Evolutionary conservation across 495 filamentous ascomycete genomes (phyloP).

Genomic region (Chaetomium tenue): DNA sequence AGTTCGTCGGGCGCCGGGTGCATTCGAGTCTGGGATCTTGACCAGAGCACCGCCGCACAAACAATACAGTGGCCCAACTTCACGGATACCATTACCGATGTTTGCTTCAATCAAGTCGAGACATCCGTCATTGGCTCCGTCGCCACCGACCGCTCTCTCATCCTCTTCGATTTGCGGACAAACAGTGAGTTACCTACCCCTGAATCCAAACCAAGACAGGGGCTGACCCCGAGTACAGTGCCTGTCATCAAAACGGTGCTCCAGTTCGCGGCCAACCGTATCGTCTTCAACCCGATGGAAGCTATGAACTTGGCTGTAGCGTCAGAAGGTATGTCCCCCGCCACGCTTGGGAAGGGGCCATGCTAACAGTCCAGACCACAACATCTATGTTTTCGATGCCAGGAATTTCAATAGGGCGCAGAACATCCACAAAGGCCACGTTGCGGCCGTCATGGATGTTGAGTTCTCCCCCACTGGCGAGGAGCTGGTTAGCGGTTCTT

Average conservation of each 20-base stretch:
- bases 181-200: slow-evolving; percentile 22
- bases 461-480: slow-evolving; percentile 93
- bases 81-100: slow-evolving; percentile 85
- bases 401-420: slow-evolving; percentile 52
- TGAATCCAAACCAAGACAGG: neutral
- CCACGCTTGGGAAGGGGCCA: neutral
- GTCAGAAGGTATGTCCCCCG: slow-evolving; percentile 32
- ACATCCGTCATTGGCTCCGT: slow-evolving; percentile 83
- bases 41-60: slow-evolving; percentile 71
- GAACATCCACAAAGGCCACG: slow-evolving; percentile 94
- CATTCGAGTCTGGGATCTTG: slow-evolving; percentile 75
- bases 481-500: slow-evolving; percentile 86
- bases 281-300: slow-evolving; percentile 90
- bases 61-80: slow-evolving; percentile 82
- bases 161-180: slow-evolving; percentile 84
- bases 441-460: slow-evolving; percentile 94
- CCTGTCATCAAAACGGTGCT: slow-evolving; percentile 77
- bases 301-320: slow-evolving; percentile 42
- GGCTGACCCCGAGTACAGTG: slow-evolving; percentile 45
- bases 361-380: slow-evolving; percentile 43
- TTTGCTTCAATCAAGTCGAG: slow-evolving; percentile 91
- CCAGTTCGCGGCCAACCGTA: slow-evolving; percentile 76
- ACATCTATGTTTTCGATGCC: slow-evolving; percentile 45
- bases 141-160: slow-evolving; percentile 78
- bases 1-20: slow-evolving; percentile 77